Evolutionary conservation across 1,139 yeast genomes (phyloP), one percentile per base, ranked within the genome.

Genomic region (Candida frijolesensis): DNA sequence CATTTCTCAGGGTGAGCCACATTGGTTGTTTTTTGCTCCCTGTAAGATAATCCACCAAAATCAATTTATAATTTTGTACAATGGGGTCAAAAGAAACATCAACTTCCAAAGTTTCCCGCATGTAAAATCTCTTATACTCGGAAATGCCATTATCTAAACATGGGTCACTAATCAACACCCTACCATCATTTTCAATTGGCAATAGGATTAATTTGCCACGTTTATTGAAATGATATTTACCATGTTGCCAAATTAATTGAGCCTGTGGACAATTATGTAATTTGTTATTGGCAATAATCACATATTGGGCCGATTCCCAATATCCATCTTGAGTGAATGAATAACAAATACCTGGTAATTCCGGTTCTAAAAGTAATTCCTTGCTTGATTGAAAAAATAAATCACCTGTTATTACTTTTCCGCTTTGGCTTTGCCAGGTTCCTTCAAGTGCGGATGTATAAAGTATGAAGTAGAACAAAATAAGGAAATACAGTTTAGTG

Each of bases 131-230:
- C 71, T 57, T 57, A 58, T 56, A 51, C 67, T 67, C 16, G 52
- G 50, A 12, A 64, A 59, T 14, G 47, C 51, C 62, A 7, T 57
- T 48, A 29, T 60, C 58, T 18, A 53, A 45, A 50, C 71, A 65
- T 3, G 73, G 73, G 47, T 68, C 70, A 50, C 71, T 66, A 44
- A 66, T 55, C 34, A 69, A 54, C 50, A 66, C 67, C 22, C 73
- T 52, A 1, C 72, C 72, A 52, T 69, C 73, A 14, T 64, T 64
- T 15, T 60, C 62, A 46, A 62, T 58, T 1, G 72, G 72, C 1
- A 42, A 54, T 27, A 68, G 56, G 12, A 52, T 54, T 50, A 67
- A 46, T 42, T 57, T 53, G 22, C 58, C 58, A 8, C 29, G 29
- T 54, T 57, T 54, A 51, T 59, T 47, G 14, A 49, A 44, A 9